Evolutionary conservation across 2,329 filamentous ascomycete species (phyloP).

Genomic region (Neopestalotiopsis clavispora): DNA sequence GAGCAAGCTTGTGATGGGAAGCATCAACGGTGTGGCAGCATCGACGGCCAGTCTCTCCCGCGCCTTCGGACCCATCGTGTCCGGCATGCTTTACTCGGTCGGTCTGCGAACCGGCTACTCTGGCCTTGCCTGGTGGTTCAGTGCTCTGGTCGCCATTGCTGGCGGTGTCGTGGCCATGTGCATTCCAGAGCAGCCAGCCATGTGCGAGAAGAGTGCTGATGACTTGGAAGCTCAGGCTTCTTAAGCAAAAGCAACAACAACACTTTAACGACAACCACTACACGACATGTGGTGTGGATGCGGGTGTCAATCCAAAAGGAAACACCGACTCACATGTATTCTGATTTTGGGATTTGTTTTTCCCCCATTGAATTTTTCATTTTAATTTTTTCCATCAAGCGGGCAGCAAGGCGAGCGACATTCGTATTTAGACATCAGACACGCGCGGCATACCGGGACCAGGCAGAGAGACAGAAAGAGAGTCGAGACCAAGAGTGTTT

Average conservation of each 20-base stretch:
- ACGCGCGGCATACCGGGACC: neutral
- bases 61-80: slow-evolving; percentile 86
- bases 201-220: slow-evolving; percentile 42
- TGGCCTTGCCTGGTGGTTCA: slow-evolving; percentile 92
- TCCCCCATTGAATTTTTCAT: neutral
- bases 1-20: slow-evolving; percentile 82
- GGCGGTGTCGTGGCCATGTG: slow-evolving; percentile 78
- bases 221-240: slow-evolving; percentile 19
- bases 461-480: neutral
- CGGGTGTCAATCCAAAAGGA: neutral
- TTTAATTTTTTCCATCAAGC: neutral
- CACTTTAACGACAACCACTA: neutral
- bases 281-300: neutral
- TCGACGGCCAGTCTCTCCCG: slow-evolving; percentile 89
- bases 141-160: slow-evolving; percentile 73
- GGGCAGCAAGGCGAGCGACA: neutral
- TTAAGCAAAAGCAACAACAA: neutral
- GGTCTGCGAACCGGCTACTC: slow-evolving; percentile 83
- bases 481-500: neutral
- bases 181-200: slow-evolving; percentile 68
- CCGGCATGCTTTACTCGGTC: slow-evolving; percentile 81
- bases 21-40: slow-evolving; percentile 89
- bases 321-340: neutral
- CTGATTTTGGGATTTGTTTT: neutral
- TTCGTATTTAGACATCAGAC: neutral